Percentiles rank a stretch among this genome's conserved stretches.
Evolutionary conservation across 2,329 filamentous ascomycete genomes (phyloP).

Genomic region (Ceratocystis albifundus): DNA sequence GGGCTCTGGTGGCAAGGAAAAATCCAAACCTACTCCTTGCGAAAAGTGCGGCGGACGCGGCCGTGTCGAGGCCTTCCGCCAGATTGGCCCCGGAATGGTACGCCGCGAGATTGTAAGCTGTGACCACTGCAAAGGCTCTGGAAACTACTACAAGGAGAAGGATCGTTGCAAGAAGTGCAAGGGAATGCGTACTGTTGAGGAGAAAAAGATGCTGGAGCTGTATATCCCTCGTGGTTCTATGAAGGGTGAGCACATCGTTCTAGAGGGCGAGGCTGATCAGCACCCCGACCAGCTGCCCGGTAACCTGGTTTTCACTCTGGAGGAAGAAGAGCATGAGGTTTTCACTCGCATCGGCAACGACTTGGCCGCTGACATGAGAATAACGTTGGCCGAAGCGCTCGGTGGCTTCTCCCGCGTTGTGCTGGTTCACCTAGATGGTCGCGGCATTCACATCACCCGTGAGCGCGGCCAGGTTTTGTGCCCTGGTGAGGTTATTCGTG

Average conservation of each 20-base stretch:
- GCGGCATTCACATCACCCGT: conserved; percentile 72
- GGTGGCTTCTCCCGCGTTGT: conserved; percentile 85
- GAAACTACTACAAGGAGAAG: conserved; percentile 83
- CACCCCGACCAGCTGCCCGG: conserved; percentile 78
- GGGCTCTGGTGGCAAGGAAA: conserved; percentile 81
- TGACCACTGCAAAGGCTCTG: conserved; percentile 72
- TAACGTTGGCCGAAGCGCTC: conserved; percentile 74
- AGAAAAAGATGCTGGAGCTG: conserved; percentile 89
- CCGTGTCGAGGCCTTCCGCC: conserved; percentile 62
- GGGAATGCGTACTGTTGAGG: conserved; percentile 71
- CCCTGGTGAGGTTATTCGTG: conserved; percentile 74
- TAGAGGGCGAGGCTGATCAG: conserved; percentile 92
- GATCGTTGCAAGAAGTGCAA: conserved; percentile 99
- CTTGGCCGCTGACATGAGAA: conserved; percentile 65
- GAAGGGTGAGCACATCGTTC: conserved; percentile 78
- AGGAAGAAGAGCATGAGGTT: conserved; percentile 66
- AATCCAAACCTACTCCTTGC: conserved; percentile 73
- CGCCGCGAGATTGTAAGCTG: conserved; percentile 71
- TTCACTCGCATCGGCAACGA: conserved; percentile 80
- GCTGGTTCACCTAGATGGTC: conserved; percentile 81
- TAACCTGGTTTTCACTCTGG: conserved; percentile 81
- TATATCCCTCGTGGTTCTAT: conserved; percentile 83
- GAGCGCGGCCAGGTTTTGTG: conserved; percentile 70
- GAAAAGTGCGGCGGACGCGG: conserved; percentile 75
- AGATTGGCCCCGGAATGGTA: conserved; percentile 76